Base-by-base conservation (phyloP, 2,329 filamentous ascomycete species). In the Paecilomyces dactylethromorphus region DNA sequence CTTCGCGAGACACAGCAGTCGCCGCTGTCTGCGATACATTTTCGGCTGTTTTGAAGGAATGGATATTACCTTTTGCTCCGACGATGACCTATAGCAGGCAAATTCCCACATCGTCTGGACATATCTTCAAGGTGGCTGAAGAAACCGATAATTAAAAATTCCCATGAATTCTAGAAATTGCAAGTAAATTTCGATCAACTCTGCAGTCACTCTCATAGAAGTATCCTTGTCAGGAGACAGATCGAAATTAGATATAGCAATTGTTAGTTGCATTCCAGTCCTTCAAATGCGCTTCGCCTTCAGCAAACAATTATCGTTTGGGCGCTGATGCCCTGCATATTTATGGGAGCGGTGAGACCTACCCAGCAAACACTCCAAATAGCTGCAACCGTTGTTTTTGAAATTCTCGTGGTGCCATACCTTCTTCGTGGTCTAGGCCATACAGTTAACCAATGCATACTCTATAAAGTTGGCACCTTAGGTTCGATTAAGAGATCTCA, bases 41-140 rank as follows among this genome's bases (percentile, higher is more conserved):
- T 60, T 62, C 65, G 15, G 62, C 74, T 1, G 72, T 78, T 33
- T 53, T 72, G 29, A 69, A 69, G 22, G 67, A 76, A 65, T 78
- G 75, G 75, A 66, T 77, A 39, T 59, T 64, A 29, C 70, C 68
- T 12, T 76, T 71, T 59, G 69, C 74, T 11, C 72, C 74, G 21
- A 66, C 65, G 3, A 75, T 77, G 71, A 72, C 70, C 8, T 71
- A 68, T 12, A 35, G 35, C n/a, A 12, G 33, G 33, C 21, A 35
- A 26, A 56, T 56, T 12, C 15, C 31, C 12, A 39, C 54, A 11
- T 56, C 54, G 3, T 56, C 54, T 4, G 54, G 54, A 3, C 54
- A 39, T 35, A 56, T 39, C 3, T 56, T 56, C 54, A 56, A 33
- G 15, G 39, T n/a, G 32, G 18, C 45, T 29, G 29, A 21, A 56